Evolutionary conservation across 2,329 filamentous ascomycete genomes (phyloP).

Genomic region (Trichoderma citrinoviride): DNA sequence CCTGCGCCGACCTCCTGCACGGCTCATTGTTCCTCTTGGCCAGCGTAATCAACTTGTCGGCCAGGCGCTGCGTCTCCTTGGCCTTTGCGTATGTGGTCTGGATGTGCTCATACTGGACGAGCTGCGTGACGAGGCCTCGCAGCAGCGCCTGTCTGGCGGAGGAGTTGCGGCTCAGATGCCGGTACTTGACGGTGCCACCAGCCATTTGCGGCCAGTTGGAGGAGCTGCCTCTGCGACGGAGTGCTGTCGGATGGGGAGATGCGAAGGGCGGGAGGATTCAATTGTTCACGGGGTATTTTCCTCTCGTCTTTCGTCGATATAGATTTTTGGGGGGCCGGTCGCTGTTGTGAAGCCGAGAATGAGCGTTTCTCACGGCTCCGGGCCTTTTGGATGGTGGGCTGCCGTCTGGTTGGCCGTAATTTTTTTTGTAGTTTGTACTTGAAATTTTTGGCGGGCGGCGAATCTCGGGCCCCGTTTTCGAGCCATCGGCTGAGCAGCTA

Average conservation of each 20-base stretch:
- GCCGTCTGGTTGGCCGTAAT: conserved; percentile 24
- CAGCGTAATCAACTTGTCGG: conserved; percentile 90
- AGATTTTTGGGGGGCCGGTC: background rate
- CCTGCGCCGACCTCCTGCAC: conserved; percentile 68
- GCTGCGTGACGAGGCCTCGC: conserved; percentile 91
- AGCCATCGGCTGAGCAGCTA: conserved; percentile 24
- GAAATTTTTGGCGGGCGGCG: conserved; percentile 32
- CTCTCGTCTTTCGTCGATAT: background rate
- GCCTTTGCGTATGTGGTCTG: conserved; percentile 94
- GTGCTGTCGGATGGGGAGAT: background rate
- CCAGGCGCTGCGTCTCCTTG: conserved; percentile 91
- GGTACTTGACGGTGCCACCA: conserved; percentile 81
- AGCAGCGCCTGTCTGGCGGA: conserved; percentile 88
- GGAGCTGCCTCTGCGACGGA: background rate
- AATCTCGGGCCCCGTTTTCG: conserved; percentile 28
- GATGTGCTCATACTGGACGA: conserved; percentile 91
- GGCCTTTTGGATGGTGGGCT: conserved; percentile 16
- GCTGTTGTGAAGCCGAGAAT: background rate
- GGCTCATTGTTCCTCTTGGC: conserved; percentile 92
- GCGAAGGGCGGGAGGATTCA: background rate
- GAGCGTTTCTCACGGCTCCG: background rate
- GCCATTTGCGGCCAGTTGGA: conserved; percentile 60
- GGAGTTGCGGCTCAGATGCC: conserved; percentile 81
- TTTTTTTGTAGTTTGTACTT: conserved; percentile 28
- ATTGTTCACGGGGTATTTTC: background rate